These are phyloP conservation scores for Xylariaceae sp. DNA, from an alignment of 2,329 filamentous ascomycete genomes.

Conservation along the genomic window DNA sequence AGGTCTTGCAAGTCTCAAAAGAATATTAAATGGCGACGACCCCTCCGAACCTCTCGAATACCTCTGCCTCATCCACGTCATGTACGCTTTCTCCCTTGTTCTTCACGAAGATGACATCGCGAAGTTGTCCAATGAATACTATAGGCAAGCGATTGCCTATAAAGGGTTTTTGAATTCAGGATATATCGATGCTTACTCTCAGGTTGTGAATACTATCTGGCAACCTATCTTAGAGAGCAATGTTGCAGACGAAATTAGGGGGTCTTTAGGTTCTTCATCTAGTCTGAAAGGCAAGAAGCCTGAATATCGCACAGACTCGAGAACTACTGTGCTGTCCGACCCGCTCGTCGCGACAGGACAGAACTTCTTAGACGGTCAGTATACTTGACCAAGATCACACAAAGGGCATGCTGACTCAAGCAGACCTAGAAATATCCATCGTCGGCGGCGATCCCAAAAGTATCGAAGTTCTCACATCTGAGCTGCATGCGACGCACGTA, in stretches of 20 bases:
- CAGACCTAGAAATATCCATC: constrained; percentile 45
- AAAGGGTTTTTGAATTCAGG: constrained; percentile 31
- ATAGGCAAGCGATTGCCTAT: constrained; percentile 44
- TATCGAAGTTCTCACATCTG: constrained; percentile 34
- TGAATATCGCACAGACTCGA: constrained; percentile 14
- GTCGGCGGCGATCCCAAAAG: constrained; percentile 27
- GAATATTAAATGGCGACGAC: constrained; percentile 34
- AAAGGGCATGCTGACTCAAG: no score
- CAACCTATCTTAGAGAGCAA: constrained; percentile 34
- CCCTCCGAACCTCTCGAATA: constrained; percentile 37
- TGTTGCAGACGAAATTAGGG: constrained; percentile 14
- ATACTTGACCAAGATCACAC: background rate
- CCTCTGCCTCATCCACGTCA: constrained; percentile 48
- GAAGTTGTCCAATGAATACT: constrained; percentile 35
- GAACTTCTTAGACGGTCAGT: constrained; percentile 49
- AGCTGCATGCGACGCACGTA: constrained; percentile 38
- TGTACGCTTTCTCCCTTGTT: constrained; percentile 46
- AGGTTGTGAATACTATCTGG: constrained; percentile 45
- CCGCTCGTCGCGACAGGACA: constrained; percentile 37
- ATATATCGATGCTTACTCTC: constrained; percentile 36
- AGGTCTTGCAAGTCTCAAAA: constrained; percentile 38
- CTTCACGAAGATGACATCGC: constrained; percentile 38
- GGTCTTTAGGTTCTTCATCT: constrained; percentile 14
- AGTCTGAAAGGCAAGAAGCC: constrained; percentile 40
- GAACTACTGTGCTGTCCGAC: constrained; percentile 25